These are phyloP conservation scores for Diaporthe sp. DNA, from an alignment of 2,329 filamentous ascomycete species.

Conservation along the genomic window DNA sequence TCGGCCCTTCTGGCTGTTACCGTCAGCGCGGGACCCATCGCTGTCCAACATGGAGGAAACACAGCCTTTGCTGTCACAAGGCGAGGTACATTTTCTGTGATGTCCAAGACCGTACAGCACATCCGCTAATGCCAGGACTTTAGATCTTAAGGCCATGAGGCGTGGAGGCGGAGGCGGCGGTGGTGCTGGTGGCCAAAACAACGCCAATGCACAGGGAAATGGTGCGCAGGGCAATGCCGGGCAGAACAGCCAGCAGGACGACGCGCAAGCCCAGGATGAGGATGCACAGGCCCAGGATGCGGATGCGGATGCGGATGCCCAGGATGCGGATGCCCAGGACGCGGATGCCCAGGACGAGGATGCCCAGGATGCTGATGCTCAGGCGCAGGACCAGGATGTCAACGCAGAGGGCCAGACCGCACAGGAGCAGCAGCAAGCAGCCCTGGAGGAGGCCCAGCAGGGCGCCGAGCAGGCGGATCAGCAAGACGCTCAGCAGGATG, in stretches of 20 bases:
- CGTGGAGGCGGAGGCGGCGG: neutral
- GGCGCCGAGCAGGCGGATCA: neutral
- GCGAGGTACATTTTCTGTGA: neutral
- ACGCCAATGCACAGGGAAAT: neutral
- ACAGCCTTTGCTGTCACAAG: neutral
- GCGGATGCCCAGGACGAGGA: neutral
- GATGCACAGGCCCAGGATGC: neutral
- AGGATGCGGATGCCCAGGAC: neutral
- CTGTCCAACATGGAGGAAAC: slow-evolving; percentile 1
- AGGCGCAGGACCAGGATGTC: neutral
- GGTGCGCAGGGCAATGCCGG: neutral
- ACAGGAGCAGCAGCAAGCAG: no score
- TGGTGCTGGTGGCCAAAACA: neutral
- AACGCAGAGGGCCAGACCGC: no score
- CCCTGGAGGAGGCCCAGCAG: neutral
- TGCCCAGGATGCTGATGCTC: neutral
- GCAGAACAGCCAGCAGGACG: neutral
- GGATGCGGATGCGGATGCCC: neutral
- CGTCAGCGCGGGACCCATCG: neutral
- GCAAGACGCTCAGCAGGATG: neutral
- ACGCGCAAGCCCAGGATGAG: neutral
- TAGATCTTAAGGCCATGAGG: neutral
- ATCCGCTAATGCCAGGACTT: neutral
- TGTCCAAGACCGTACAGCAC: no score
- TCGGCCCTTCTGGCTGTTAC: neutral